phyloP scores from a whole-genome alignment of 1,284 basidiomycete genomes.

The Dichomitus squalens region DNA sequence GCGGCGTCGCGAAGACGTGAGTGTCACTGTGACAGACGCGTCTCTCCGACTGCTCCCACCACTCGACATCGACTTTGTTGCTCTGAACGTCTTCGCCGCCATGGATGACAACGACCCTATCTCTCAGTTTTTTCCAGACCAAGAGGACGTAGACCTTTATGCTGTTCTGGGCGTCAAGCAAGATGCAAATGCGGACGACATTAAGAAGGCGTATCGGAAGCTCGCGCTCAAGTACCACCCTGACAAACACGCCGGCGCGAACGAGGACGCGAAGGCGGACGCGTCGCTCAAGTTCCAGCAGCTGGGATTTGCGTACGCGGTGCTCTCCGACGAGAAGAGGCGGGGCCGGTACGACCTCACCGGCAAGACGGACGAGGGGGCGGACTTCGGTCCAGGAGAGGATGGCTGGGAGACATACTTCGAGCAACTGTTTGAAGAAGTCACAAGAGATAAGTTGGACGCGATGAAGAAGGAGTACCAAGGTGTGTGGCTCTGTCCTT shows the following conservation, averaged over 20 bases:
- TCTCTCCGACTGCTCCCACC: constrained; percentile 15
- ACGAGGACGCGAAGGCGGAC: constrained; percentile 60
- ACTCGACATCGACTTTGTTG: constrained; percentile 35
- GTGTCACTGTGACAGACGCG: constrained; percentile 20
- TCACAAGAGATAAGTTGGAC: constrained; percentile 84
- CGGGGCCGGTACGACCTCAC: constrained; percentile 80
- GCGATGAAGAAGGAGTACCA: constrained; percentile 92
- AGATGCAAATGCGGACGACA: constrained; percentile 61
- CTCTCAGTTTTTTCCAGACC: constrained; percentile 74
- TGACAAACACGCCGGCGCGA: constrained; percentile 78
- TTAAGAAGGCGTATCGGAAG: constrained; percentile 85
- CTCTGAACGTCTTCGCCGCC: constrained; percentile 13
- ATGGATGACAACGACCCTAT: constrained; percentile 69
- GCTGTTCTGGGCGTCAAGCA: constrained; percentile 61
- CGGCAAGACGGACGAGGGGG: constrained; percentile 81
- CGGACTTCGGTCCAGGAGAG: constrained; percentile 74
- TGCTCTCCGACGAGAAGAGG: constrained; percentile 79
- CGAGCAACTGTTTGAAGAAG: constrained; percentile 82
- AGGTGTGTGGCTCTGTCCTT: constrained; percentile 48
- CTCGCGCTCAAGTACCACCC: constrained; percentile 85
- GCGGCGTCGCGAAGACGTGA: too few relatives aligned
- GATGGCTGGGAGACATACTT: constrained; percentile 95
- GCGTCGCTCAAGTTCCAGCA: constrained; percentile 82
- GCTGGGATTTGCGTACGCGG: constrained; percentile 88
- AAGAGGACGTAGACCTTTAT: constrained; percentile 77